Percentiles rank a stretch among this genome's conserved stretches.
These are phyloP conservation scores for Claviceps quebecensis DNA, from an alignment of 2,329 filamentous ascomycete genomes.

Conservation along the genomic window DNA sequence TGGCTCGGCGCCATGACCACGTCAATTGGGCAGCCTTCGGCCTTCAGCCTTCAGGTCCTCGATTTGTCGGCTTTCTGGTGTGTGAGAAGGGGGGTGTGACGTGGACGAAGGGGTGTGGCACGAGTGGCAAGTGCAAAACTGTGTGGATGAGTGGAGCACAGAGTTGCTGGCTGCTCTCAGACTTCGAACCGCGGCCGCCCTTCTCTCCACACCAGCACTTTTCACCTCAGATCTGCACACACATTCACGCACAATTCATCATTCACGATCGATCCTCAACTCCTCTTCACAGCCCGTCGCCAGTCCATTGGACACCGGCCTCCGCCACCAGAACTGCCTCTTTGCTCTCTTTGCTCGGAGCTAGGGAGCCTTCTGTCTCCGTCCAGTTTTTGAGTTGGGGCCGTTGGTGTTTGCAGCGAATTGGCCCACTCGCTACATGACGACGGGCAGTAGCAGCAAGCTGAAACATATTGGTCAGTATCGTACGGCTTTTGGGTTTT, in stretches of 20 bases:
- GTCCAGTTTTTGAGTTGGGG: too few species aligned
- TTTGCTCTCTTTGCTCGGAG: too few species aligned
- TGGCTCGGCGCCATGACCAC: not conserved
- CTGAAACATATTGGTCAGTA: not conserved
- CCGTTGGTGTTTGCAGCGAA: too few species aligned
- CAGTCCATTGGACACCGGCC: not conserved
- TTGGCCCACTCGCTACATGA: not conserved
- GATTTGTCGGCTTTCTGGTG: not conserved
- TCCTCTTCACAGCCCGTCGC: not conserved
- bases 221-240: not conserved
- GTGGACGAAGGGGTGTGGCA: too few species aligned
- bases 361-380: too few species aligned
- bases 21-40: not conserved
- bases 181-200: not conserved
- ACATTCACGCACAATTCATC: not conserved
- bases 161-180: not conserved
- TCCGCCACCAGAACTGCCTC: too few species aligned
- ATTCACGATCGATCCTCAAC: not conserved
- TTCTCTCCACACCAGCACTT: not conserved
- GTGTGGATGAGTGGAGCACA: not conserved
- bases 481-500: not conserved
- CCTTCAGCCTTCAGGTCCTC: not conserved
- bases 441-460: not conserved
- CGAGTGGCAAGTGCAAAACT: not conserved
- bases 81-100: not conserved